Base-by-base conservation (phyloP, 1,139 yeast species). In the Suhomyces anneliseae region DNA sequence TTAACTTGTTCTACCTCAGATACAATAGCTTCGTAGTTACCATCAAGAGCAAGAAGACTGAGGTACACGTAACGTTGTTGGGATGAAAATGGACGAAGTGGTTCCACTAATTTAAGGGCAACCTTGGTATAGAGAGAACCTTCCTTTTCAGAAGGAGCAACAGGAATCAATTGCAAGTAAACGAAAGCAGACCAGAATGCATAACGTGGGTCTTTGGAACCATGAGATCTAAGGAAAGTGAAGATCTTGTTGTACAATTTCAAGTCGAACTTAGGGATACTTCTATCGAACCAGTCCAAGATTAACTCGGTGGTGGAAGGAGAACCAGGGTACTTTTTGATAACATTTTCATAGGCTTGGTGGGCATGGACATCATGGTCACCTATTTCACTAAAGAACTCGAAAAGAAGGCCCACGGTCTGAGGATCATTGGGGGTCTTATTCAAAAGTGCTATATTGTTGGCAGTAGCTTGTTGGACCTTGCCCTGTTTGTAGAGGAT, bases 61-160 rank as follows among this genome's bases (percentile, higher is more conserved):
- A 78, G 81, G 44, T 75, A 70, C 1, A 87, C 77, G 53, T 64
- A 87, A 3, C 76, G 66, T 50, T 87, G 90, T 53, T 86, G 90
- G 10, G 85, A 77, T n/a, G 39, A 33, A 27, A 42, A 47, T 6
- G 50, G 50, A 9, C 34, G 24, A 12, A 47, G 40, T 2, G 42
- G 56, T 34, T 79, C 83, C 11, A 83, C 60, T 50, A 84, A 58
- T 52, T 82, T 78, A 45, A 70, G 55, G 0, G 88, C 93, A 40
- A 88, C 68, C 50, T 73, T 70, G 4, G 83, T 81, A 54, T 76
- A 82, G 36, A 87, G 65, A 27, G 63, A 66, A 44, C 64, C 61
- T 49, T 76, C 81, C 43, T 76, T 64, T 4, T 69, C 68, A 7
- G 34, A 41, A 19, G 45, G 41, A 14, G 40, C 43, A 6, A 29